phyloP scores from a whole-genome alignment of 805 yeast genomes.

The Pichia eremophila region DNA sequence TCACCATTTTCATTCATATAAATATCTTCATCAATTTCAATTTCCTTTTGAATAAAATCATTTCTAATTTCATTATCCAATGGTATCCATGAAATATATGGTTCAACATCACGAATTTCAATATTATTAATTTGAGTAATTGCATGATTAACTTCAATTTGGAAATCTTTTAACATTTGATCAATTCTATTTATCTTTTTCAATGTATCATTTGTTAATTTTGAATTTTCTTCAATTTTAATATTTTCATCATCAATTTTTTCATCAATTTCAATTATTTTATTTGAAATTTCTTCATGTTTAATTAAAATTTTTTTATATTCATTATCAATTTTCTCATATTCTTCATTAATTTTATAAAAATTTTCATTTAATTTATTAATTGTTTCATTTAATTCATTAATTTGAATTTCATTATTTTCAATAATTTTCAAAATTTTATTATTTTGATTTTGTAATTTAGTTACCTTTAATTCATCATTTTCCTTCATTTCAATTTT shows the following conservation, averaged over 20 bases:
- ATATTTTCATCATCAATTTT: slow-evolving; percentile 55
- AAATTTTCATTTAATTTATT: slow-evolving; percentile 24
- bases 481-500: slow-evolving; percentile 46
- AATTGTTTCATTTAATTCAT: slow-evolving; percentile 26
- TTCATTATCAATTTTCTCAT: slow-evolving; percentile 27
- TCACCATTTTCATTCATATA: slow-evolving; percentile 13
- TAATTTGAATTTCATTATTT: slow-evolving; percentile 40
- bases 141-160: slow-evolving; percentile 29
- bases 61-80: slow-evolving; percentile 20
- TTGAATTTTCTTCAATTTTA: slow-evolving; percentile 38
- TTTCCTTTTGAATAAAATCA: slow-evolving; percentile 18
- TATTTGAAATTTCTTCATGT: slow-evolving; percentile 1
- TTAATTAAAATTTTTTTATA: slow-evolving; percentile 35
- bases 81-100: slow-evolving; percentile 44
- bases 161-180: slow-evolving; percentile 19
- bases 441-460: slow-evolving; percentile 53
- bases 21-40: slow-evolving; percentile 28
- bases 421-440: slow-evolving; percentile 41
- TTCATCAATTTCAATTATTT: slow-evolving; percentile 34
- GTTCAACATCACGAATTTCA: slow-evolving; percentile 45
- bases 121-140: slow-evolving; percentile 19
- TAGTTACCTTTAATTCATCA: slow-evolving; percentile 47
- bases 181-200: slow-evolving; percentile 20
- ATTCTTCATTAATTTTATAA: slow-evolving; percentile 18
- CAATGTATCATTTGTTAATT: slow-evolving; percentile 29